Percentiles rank a stretch among this genome's conserved stretches.
Evolutionary conservation across 129 eudicot species (phyloP).

Genomic region (sunflower (Helianthus annuus)): HanXRQr2.0-SUNRISE NC_035434.2:120623145-120623644

Average conservation of each 20-base stretch:
- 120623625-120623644: too few relatives aligned
- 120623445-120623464: neutral
- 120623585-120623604: too few relatives aligned
- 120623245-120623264: too few relatives aligned
- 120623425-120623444: neutral
- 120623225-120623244: too few relatives aligned
- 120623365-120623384: neutral
- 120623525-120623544: neutral
- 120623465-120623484: neutral
- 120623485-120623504: neutral
- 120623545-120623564: neutral
- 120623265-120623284: neutral
- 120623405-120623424: neutral
- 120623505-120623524: slow-evolving; percentile 1
- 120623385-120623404: neutral
- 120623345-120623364: neutral
- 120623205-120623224: too few relatives aligned
- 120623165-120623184: too few relatives aligned
- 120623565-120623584: too few relatives aligned
- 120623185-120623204: too few relatives aligned
- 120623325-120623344: neutral
- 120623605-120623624: too few relatives aligned
- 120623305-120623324: neutral
- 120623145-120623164: too few relatives aligned
- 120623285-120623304: neutral